Conservation (phyloP, 495 filamentous ascomycete species). For the Darksidea phi region DNA sequence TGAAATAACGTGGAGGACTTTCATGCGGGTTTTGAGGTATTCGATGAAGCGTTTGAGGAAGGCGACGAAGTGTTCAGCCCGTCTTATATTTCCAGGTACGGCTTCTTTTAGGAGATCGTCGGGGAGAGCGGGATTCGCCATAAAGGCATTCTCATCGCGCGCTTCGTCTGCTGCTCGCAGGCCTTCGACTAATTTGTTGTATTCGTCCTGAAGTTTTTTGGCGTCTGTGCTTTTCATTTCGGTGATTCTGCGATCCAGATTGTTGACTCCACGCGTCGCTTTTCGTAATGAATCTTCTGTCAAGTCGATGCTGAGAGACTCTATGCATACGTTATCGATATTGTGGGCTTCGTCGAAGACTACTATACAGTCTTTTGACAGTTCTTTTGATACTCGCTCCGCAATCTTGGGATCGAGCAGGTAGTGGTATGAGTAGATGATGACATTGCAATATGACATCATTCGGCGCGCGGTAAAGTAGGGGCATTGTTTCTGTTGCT, state of each 20-base stretch:
- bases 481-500: constrained; percentile 93
- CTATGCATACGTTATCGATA: constrained; percentile 99
- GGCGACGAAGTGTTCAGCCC: constrained; percentile 93
- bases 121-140: constrained; percentile 86
- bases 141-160: constrained; percentile 90
- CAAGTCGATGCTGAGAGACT: constrained; percentile 93
- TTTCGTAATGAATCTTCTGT: constrained; percentile 90
- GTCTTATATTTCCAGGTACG: constrained; percentile 91
- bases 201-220: constrained; percentile 90
- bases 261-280: constrained; percentile 83
- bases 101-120: constrained; percentile 88
- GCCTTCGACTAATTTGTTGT: constrained; percentile 92
- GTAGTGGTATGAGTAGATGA: constrained; percentile 99
- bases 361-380: constrained; percentile 97
- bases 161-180: constrained; percentile 83
- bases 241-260: constrained; percentile 81
- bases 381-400: constrained; percentile 90
- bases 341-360: constrained; percentile 99
- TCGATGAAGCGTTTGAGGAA: constrained; percentile 97
- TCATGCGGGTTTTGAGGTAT: constrained; percentile 98
- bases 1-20: constrained; percentile 92
- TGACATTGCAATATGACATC: constrained; percentile 99
- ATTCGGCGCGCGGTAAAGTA: constrained; percentile 95
- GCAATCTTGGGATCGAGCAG: constrained; percentile 97
- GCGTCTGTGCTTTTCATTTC: constrained; percentile 93